Evolutionary conservation across 148 eudicot species (phyloP).

Genomic region (Chenopodium formosanum): DNA sequence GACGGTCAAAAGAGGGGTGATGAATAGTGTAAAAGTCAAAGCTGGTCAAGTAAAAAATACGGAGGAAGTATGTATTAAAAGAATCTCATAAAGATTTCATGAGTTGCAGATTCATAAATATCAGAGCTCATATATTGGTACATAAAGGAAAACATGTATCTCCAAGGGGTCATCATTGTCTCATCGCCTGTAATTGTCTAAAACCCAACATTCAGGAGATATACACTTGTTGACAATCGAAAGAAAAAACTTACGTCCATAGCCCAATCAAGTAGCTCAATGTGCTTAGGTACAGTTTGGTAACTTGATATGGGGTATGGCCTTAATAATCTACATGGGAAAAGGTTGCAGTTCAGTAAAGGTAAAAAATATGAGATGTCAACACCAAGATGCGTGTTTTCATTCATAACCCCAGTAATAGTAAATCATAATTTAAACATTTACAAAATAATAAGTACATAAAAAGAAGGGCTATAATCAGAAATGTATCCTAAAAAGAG

Average conservation of each 20-base stretch:
- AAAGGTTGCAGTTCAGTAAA: conserved; percentile 12
- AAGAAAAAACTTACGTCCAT: conserved; percentile 56
- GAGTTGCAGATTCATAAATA: neutral
- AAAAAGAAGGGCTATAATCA: conserved; percentile 14
- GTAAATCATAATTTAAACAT: neutral
- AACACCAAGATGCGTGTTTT: neutral
- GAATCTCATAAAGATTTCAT: conserved; percentile 7
- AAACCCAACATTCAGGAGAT: neutral
- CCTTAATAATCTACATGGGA: conserved; percentile 46
- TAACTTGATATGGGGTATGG: conserved; percentile 77
- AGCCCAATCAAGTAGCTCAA: conserved; percentile 91
- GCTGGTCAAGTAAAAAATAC: no score
- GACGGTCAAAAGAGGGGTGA: no score
- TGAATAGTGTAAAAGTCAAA: no score
- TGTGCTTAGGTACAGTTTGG: conserved; percentile 63
- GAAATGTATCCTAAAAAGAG: no score
- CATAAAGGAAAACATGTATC: no score
- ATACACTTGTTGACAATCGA: neutral
- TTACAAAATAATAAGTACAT: neutral
- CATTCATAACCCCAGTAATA: neutral
- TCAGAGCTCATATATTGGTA: conserved; percentile 5
- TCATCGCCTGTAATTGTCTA: neutral
- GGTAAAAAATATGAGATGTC: neutral
- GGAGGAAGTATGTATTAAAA: neutral
- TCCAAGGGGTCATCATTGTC: neutral